Evolutionary conservation across 495 filamentous ascomycete species (phyloP).

Genomic region (Xylaria longipes): DNA sequence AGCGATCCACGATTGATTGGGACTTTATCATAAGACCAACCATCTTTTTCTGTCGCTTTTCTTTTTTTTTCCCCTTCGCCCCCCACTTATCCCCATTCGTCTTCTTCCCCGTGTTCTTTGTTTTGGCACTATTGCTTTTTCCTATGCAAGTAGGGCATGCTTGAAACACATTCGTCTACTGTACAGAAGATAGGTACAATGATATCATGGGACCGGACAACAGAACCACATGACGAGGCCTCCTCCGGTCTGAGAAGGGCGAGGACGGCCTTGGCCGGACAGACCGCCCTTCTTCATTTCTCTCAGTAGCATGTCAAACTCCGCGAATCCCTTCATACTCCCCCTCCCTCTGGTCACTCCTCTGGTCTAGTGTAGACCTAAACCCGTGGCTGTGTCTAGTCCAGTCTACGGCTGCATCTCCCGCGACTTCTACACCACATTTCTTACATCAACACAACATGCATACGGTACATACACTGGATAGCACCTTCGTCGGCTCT

Average conservation of each 20-base stretch:
- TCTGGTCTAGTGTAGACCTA: background rate
- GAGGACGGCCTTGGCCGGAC: constrained; percentile 2
- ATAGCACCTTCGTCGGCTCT: background rate
- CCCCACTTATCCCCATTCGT: constrained; percentile 4
- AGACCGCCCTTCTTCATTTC: constrained; percentile 11
- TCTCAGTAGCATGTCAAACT: background rate
- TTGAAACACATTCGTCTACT: background rate
- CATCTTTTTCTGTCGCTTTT: background rate
- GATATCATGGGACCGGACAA: constrained; percentile 12
- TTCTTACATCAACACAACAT: constrained; percentile 2
- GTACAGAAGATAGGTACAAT: constrained; percentile 1
- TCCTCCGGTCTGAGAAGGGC: constrained; percentile 1
- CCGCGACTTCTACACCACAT: constrained; percentile 5
- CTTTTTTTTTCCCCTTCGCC: background rate
- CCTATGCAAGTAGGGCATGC: constrained; percentile 5
- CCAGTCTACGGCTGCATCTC: constrained; percentile 9
- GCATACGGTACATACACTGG: background rate
- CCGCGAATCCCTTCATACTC: background rate
- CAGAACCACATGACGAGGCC: constrained; percentile 15
- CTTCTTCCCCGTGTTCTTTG: constrained; percentile 11
- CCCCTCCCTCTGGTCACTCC: too few relatives aligned
- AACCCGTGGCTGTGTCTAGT: constrained; percentile 2
- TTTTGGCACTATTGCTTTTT: background rate
- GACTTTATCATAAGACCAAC: background rate
- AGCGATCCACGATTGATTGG: background rate